Conservation (phyloP, 169 alveolate species). For the Perkinsus olseni region DNA sequence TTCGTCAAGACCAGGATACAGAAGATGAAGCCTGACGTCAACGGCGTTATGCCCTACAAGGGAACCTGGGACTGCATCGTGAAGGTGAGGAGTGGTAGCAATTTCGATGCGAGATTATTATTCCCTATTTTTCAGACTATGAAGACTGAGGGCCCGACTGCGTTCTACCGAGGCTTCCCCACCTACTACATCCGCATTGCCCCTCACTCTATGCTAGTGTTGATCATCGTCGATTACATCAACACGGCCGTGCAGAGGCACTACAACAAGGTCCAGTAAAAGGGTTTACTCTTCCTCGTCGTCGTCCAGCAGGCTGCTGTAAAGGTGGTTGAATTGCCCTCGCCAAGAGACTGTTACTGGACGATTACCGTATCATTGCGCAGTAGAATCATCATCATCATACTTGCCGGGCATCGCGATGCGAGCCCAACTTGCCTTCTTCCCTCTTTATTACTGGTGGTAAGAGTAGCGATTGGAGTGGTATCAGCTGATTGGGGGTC, state of each 20-base stretch:
- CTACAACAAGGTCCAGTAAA: not conserved
- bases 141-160: slow-evolving; percentile 70
- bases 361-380: too few species aligned
- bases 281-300: too few species aligned
- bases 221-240: slow-evolving; percentile 68
- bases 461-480: too few species aligned
- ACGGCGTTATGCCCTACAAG: slow-evolving; percentile 66
- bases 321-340: too few species aligned
- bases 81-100: not conserved
- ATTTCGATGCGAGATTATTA: not conserved
- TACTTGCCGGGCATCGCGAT: too few species aligned
- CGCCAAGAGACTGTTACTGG: too few species aligned
- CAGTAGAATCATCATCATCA: too few species aligned
- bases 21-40: slow-evolving; percentile 55
- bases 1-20: slow-evolving; percentile 82
- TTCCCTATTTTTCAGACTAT: slow-evolving; percentile 48
- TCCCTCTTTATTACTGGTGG: too few species aligned
- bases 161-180: slow-evolving; percentile 84
- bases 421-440: too few species aligned
- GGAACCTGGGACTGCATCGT: slow-evolving; percentile 69
- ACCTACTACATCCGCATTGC: slow-evolving; percentile 88
- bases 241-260: not conserved
- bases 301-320: too few species aligned
- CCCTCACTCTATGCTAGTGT: slow-evolving; percentile 87
- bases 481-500: too few species aligned